Conservation (phyloP, 2,329 filamentous ascomycete genomes). For the Plenodomus tracheiphilus region DNA sequence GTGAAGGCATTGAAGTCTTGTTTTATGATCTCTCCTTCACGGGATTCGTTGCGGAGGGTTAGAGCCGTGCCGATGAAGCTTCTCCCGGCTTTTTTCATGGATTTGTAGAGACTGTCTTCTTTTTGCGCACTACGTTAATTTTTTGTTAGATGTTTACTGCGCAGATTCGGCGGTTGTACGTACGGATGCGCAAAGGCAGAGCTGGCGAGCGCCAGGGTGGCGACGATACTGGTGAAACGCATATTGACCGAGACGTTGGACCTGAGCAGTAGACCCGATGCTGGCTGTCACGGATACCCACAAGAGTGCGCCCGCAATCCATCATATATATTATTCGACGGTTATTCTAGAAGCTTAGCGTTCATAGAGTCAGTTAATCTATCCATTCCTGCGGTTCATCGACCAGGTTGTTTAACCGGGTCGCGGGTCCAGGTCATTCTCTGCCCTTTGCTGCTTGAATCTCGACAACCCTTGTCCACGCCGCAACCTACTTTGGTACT, state of each 20-base stretch:
- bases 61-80: conserved; percentile 32
- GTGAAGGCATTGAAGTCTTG: conserved; percentile 33
- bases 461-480: conserved; percentile 3
- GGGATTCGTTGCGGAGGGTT: conserved; percentile 28
- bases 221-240: conserved; percentile 32
- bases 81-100: conserved; percentile 25
- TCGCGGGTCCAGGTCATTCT: conserved; percentile 11
- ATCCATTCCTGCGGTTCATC: conserved; percentile 14
- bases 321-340: conserved; percentile 20
- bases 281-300: neutral
- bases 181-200: conserved; percentile 26
- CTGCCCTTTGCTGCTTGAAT: conserved; percentile 3
- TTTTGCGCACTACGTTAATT: conserved; percentile 5
- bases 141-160: neutral
- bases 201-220: conserved; percentile 25
- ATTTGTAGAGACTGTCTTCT: conserved; percentile 29
- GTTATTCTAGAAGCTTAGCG: conserved; percentile 24
- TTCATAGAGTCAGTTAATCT: conserved; percentile 10
- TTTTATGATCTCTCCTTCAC: conserved; percentile 25
- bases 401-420: conserved; percentile 21
- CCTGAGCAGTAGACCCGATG: neutral
- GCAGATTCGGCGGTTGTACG: no score
- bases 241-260: conserved; percentile 15
- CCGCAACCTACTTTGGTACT: conserved; percentile 7
- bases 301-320: neutral